phyloP scores from a whole-genome alignment of 306 rosid genomes.

The Mimosa pudica region DNA sequence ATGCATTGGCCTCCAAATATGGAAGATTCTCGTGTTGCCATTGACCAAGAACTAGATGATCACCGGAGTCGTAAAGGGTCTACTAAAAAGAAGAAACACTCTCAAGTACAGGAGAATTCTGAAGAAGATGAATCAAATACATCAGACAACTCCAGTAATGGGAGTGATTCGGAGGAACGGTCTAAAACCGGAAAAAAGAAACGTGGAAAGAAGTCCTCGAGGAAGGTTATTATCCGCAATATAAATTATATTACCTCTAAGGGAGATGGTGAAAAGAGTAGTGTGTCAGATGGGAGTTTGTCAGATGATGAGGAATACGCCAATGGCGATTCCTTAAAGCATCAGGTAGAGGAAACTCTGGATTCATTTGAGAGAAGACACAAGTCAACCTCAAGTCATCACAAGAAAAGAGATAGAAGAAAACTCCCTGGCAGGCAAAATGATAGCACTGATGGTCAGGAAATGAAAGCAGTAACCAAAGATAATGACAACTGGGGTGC shows the following conservation, averaged over 20 bases:
- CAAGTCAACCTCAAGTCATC: conserved; percentile 57
- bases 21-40: conserved; percentile 56
- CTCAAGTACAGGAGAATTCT: conserved; percentile 50
- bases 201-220: conserved; percentile 73
- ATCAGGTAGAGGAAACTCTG: conserved; percentile 85
- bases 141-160: conserved; percentile 62
- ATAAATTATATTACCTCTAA: conserved; percentile 92
- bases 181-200: conserved; percentile 55
- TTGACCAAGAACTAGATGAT: conserved; percentile 54
- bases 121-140: conserved; percentile 61
- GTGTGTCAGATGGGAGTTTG: conserved; percentile 63
- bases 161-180: conserved; percentile 61
- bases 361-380: conserved; percentile 76
- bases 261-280: conserved; percentile 71
- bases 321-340: conserved; percentile 80
- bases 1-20: conserved; percentile 84
- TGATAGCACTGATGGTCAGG: conserved; percentile 45
- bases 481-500: conserved; percentile 74
- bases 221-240: conserved; percentile 94
- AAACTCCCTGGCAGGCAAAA: conserved; percentile 41
- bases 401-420: conserved; percentile 52
- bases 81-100: conserved; percentile 66
- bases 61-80: conserved; percentile 50
- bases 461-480: conserved; percentile 37
- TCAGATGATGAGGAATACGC: conserved; percentile 66